Evolutionary conservation across 2,329 filamentous ascomycete species (phyloP).

Genomic region (Venturia oleaginea): DNA sequence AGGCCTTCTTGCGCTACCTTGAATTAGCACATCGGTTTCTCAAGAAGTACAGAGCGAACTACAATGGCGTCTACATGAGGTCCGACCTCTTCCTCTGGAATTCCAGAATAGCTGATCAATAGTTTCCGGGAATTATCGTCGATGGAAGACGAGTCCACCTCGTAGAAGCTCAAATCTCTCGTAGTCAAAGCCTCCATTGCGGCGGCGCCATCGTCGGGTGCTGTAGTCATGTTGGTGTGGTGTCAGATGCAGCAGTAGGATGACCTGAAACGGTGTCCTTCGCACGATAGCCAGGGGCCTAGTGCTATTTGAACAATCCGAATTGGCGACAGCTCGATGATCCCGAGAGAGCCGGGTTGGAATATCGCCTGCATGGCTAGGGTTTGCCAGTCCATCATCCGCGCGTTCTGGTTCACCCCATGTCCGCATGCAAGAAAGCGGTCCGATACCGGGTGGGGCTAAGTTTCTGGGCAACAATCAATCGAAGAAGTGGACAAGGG

Average conservation of each 20-base stretch:
- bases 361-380: neutral
- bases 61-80: slow-evolving; percentile 12
- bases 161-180: slow-evolving; percentile 11
- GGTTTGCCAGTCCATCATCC: neutral
- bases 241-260: neutral
- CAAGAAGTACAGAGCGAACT: neutral
- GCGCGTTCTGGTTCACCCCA: neutral
- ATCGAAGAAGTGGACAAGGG: too few species aligned
- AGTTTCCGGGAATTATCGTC: neutral
- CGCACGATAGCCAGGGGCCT: neutral
- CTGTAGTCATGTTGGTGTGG: neutral
- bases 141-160: slow-evolving; percentile 1
- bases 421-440: neutral
- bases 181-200: neutral
- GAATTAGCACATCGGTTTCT: neutral
- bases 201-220: neutral
- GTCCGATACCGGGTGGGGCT: neutral
- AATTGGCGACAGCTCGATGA: too few species aligned
- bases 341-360: neutral
- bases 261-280: too few species aligned
- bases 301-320: too few species aligned
- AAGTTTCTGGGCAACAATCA: too few species aligned
- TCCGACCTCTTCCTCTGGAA: slow-evolving; percentile 7
- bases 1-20: slow-evolving; percentile 8
- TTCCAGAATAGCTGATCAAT: slow-evolving; percentile 7